These are phyloP conservation scores for Teunomyces funiuensis DNA, from an alignment of 805 yeast species.

Conservation along the genomic window DNA sequence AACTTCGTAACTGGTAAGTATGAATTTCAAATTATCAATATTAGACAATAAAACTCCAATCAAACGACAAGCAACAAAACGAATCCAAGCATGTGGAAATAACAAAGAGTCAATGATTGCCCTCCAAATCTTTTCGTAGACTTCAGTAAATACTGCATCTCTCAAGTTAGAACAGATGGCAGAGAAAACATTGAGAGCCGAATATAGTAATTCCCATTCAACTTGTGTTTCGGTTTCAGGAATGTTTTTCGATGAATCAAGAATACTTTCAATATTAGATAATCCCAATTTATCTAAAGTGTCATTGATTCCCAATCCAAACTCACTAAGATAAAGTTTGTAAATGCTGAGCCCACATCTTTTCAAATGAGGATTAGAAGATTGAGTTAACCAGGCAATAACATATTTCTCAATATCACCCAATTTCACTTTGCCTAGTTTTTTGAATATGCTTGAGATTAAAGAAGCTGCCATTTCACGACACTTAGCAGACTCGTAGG, in stretches of 20 bases:
- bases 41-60: constrained; percentile 52
- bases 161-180: constrained; percentile 40
- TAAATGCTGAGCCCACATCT: constrained; percentile 76
- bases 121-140: constrained; percentile 48
- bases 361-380: constrained; percentile 49
- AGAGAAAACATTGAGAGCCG: constrained; percentile 55
- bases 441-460: constrained; percentile 53
- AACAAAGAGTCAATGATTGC: constrained; percentile 55
- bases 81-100: constrained; percentile 91
- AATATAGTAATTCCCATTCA: constrained; percentile 79
- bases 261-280: constrained; percentile 21
- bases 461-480: constrained; percentile 78
- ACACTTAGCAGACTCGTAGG: constrained; percentile 77
- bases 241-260: constrained; percentile 34
- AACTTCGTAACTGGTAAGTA: constrained; percentile 43
- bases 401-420: constrained; percentile 42
- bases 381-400: constrained; percentile 57
- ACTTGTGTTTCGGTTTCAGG: constrained; percentile 38
- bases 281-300: constrained; percentile 42
- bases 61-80: constrained; percentile 64
- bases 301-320: constrained; percentile 41
- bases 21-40: constrained; percentile 34
- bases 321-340: constrained; percentile 55
- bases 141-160: constrained; percentile 23
- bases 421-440: constrained; percentile 38